Base-by-base conservation (phyloP, 352 stramenopile genomes). In the Thalassiosira mediterranea region DNA sequence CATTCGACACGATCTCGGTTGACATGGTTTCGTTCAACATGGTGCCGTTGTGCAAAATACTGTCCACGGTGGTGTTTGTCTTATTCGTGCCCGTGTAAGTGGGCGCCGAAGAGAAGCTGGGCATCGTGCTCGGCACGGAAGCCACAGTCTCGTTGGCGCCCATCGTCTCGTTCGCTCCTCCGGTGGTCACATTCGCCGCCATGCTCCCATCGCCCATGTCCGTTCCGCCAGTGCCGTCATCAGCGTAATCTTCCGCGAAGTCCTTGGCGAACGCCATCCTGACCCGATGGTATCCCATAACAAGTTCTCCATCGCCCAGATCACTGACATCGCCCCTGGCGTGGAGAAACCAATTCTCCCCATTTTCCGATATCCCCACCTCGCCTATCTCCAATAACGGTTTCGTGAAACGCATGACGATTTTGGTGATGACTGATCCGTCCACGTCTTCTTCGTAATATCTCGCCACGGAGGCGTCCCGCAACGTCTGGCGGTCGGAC, bases 211-310 rank as follows among this genome's bases (percentile, higher is more conserved):
- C 28, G 44, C n/a, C 15, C 25, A 29, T 10, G 15, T 15, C n/a
- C 5, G 29, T 19, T 15, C 29, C 44, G 29, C 13, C n/a, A 29
- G 42, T 26, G 10, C 10, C 42, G 1, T 19, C 13, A 51, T 51
- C 42, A 51, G 26, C 42, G 13, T 26, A 17, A 51, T 51, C 42
- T 21, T 51, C 42, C 3, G 42, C 42, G 26, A 51, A 51, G 26
- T 51, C 42, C 13, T 51, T 17, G 5, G 26, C 26, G 11, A 51
- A 51, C 21, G 5, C 5, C 42, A 21, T 51, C 26, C 42, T 17
- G 17, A 17, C 42, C 13, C 8, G 10, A 8, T 51, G 42, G 26
- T 51, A 51, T 51, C 42, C 42, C 42, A 51, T 13, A 51, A 51
- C 10, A 51, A 26, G 21, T 13, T 7, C 26, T 0, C 11, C 11